phyloP scores from a whole-genome alignment of 2,329 filamentous ascomycete species.

The Monilinia vaccinii-corymbosi region DNA sequence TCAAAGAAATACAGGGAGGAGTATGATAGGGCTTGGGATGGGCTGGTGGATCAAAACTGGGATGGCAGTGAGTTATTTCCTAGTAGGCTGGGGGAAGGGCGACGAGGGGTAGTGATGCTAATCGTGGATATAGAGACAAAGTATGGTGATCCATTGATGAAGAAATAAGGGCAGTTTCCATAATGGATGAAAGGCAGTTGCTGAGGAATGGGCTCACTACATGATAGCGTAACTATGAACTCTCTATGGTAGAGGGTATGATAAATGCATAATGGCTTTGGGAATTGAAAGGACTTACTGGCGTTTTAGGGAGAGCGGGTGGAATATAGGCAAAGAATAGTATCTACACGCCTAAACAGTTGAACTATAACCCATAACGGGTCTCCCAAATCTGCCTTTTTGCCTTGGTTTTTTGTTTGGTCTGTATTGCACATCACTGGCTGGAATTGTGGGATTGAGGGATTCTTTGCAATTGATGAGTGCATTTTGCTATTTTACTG shows the following conservation, averaged over 20 bases:
- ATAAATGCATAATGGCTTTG: not conserved
- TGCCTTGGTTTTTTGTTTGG: not conserved
- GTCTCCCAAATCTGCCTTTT: not conserved
- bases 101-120: not conserved
- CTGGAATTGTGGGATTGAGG: not conserved
- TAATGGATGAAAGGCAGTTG: not conserved
- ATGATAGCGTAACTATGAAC: not conserved
- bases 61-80: slow-evolving; percentile 33
- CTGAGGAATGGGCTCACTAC: not conserved
- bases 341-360: not conserved
- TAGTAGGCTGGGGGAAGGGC: not conserved
- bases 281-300: not conserved
- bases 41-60: slow-evolving; percentile 43
- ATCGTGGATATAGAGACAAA: slow-evolving; percentile 1
- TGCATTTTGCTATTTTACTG: not conserved
- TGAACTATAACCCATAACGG: not conserved
- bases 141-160: slow-evolving; percentile 4
- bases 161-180: not conserved
- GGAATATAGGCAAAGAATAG: not conserved
- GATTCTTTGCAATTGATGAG: not conserved
- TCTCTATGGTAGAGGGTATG: not conserved
- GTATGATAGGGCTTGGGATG: slow-evolving; percentile 38
- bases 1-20: slow-evolving; percentile 50
- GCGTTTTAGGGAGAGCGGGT: not conserved
- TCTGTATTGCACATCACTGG: not conserved